These are phyloP conservation scores for Cutaneotrichosporon dermatis DNA, from an alignment of 1,284 basidiomycete species.

Conservation along the genomic window DNA sequence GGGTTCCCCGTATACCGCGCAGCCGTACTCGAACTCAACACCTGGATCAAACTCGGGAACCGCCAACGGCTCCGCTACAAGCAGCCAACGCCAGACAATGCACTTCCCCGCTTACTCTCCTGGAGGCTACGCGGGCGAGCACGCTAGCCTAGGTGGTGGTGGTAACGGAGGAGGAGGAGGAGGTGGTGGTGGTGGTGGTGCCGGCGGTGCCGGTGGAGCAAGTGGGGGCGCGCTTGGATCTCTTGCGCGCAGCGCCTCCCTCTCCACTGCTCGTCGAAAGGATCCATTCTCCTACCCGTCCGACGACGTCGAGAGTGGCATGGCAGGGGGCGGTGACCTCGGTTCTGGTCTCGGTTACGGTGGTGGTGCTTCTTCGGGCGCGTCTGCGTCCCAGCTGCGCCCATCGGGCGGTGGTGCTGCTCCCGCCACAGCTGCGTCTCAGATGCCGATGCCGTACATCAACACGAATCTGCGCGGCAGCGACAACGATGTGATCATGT, in stretches of 20 bases:
- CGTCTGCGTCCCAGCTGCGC: background rate
- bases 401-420: slow-evolving; percentile 3
- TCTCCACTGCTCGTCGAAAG: slow-evolving; percentile 40
- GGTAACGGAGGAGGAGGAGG: background rate
- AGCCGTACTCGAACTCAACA: background rate
- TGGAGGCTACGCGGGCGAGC: slow-evolving; percentile 12
- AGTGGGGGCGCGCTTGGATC: slow-evolving; percentile 27
- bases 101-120: slow-evolving; percentile 21
- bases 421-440: background rate
- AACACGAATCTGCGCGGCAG: slow-evolving; percentile 9
- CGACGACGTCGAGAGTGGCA: slow-evolving; percentile 47
- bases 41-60: background rate
- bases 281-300: slow-evolving; percentile 46
- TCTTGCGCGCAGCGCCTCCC: slow-evolving; percentile 40
- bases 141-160: slow-evolving; percentile 11
- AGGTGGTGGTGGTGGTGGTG: background rate
- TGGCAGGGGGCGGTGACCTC: slow-evolving; percentile 28
- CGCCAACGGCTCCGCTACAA: slow-evolving; percentile 4
- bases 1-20: slow-evolving; percentile 11
- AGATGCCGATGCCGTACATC: slow-evolving; percentile 14
- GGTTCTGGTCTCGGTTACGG: slow-evolving; percentile 1
- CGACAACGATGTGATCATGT: slow-evolving; percentile 30
- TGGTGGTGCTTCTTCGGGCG: background rate
- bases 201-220: slow-evolving; percentile 4
- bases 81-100: slow-evolving; percentile 15